Base-by-base conservation (phyloP, 1,284 basidiomycete species). In the Leccinum subspadiceum region DNA sequence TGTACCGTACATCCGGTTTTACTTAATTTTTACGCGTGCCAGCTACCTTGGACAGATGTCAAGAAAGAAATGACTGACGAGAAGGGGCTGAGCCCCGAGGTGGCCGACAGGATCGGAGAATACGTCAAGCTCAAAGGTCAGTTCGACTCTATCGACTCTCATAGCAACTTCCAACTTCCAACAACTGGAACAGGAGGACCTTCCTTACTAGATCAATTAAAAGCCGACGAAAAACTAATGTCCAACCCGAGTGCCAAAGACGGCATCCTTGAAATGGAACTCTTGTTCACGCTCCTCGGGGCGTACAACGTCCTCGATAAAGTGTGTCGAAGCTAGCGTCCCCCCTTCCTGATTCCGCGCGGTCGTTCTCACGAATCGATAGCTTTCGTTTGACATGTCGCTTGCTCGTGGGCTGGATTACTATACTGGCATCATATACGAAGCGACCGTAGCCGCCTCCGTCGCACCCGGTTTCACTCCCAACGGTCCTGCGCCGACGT, bases 351-450 rank as follows among this genome's bases (percentile, higher is more conserved):
- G 24, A 50, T 26, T 50, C 8, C 24, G 48, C 22, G 15, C 5
- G 6, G 9, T 20, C 22, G 2, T 60, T 56, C 57, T 60, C 48
- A 67, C 29, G 46, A 13, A 12, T 53, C 17, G 33, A 20, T 66
- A 94, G 91, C 85, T 98, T 71, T 96, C 93, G 7, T 98, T 99
- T 73, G 96, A 99, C 76, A 85, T 99, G 67, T 96, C 94, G 7
- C 85, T 99, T 22, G 97, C 97, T 7, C 89, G 97, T 37, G 96
- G 96, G 24, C 84, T 99, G 39, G 97, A 99, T 76, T 99, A 99
- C 78, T 98, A 99, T 78, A 99, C 96, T 1, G 96, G 97, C 44
- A 89, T 99, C 70, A 99, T 99, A 74, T 98, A 98, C 79, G 97
- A 99, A 77, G 97, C 94, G 46, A 85, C 95, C 67, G 93, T 94